phyloP scores from a whole-genome alignment of 768 basidiomycete genomes.

The Clavaria fumosa region DNA sequence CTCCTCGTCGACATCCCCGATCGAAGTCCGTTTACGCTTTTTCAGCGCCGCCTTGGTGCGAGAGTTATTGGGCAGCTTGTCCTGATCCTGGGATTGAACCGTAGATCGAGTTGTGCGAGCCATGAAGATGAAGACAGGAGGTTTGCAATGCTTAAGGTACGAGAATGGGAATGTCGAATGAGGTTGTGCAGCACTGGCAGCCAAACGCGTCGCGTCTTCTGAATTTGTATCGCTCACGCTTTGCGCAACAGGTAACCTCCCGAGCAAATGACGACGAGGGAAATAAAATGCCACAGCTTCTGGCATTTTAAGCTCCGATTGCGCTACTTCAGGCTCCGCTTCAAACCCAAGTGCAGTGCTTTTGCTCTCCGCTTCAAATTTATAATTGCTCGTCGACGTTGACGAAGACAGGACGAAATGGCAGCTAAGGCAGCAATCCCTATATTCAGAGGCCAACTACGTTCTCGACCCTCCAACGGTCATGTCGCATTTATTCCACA shows the following conservation, averaged over 20 bases:
- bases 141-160: slow-evolving; percentile 9
- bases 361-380: too few species aligned
- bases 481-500: slow-evolving; percentile 60
- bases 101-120: slow-evolving; percentile 60
- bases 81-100: slow-evolving; percentile 24
- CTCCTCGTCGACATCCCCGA: slow-evolving; percentile 30
- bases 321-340: too few species aligned
- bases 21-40: slow-evolving; percentile 54
- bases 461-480: slow-evolving; percentile 58
- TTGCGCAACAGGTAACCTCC: background rate
- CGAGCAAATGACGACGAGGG: slow-evolving; percentile 2
- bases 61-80: slow-evolving; percentile 15
- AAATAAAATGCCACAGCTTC: too few species aligned
- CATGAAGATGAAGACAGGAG: slow-evolving; percentile 27
- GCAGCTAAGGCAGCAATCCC: too few species aligned
- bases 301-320: too few species aligned
- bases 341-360: too few species aligned
- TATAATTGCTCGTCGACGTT: too few species aligned
- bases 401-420: too few species aligned
- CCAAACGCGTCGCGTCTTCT: too few species aligned
- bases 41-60: slow-evolving; percentile 24
- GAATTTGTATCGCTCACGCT: slow-evolving; percentile 1
- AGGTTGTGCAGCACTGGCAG: too few species aligned
- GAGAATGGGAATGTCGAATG: background rate
- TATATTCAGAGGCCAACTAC: slow-evolving; percentile 30